phyloP scores from a whole-genome alignment of 805 yeast genomes.

The Pichia sporocuriosa region DNA sequence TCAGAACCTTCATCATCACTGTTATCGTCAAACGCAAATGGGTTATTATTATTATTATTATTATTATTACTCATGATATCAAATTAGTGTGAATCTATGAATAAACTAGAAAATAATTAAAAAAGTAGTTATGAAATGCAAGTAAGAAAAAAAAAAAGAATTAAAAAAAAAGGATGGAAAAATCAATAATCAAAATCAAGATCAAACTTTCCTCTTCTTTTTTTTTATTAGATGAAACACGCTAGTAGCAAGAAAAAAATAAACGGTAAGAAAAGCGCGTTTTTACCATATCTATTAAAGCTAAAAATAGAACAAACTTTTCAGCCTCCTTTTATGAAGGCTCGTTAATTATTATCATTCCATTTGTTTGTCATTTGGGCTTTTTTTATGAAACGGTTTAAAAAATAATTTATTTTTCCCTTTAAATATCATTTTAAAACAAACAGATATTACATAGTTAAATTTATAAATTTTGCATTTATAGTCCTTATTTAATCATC shows the following conservation, averaged over 20 bases:
- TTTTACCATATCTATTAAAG: too few relatives aligned
- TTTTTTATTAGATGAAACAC: neutral
- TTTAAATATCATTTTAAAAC: too few relatives aligned
- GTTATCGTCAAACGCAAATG: conserved; percentile 10
- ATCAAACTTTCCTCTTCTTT: too few relatives aligned
- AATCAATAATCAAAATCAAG: neutral
- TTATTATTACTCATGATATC: neutral
- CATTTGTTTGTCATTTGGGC: too few relatives aligned
- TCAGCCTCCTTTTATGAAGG: too few relatives aligned
- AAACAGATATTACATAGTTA: too few relatives aligned
- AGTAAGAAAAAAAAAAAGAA: neutral
- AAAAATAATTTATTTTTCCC: too few relatives aligned
- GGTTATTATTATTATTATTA: neutral
- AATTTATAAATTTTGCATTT: too few relatives aligned
- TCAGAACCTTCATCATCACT: conserved; percentile 5
- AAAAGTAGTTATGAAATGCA: neutral
- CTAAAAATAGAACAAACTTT: too few relatives aligned
- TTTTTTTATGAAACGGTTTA: too few relatives aligned
- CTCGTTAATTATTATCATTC: too few relatives aligned
- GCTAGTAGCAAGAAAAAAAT: neutral
- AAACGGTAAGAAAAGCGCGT: neutral
- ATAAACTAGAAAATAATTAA: neutral
- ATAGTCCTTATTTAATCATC: neutral
- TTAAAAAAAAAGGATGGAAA: neutral
- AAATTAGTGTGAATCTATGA: neutral